phyloP scores from a whole-genome alignment of 176 grass and related monocot species.

The Lolium multiflorum region DNA sequence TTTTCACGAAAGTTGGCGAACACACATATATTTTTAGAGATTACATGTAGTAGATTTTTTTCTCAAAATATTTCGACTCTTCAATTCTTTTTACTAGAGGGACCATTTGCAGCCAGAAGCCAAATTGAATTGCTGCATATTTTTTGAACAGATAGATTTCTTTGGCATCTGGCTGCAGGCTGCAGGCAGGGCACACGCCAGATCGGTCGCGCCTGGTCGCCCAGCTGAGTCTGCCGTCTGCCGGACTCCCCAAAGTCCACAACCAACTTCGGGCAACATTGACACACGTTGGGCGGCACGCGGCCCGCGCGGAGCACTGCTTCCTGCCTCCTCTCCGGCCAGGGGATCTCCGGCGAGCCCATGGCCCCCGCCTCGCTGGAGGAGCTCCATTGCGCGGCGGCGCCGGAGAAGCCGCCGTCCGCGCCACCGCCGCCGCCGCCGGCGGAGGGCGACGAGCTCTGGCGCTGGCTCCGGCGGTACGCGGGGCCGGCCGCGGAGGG shows the following conservation, averaged over 20 bases:
- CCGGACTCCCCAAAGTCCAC: conserved; percentile 16
- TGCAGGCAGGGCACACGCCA: not conserved
- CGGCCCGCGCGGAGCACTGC: conserved; percentile 27
- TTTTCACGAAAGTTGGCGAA: no score
- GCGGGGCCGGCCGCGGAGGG: conserved; percentile 20
- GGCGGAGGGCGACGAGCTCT: conserved; percentile 53
- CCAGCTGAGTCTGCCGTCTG: not conserved
- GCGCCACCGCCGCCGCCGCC: not conserved
- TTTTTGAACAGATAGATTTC: no score
- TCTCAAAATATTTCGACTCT: no score
- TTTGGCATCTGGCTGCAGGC: not conserved
- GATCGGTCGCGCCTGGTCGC: conserved; percentile 3
- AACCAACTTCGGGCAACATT: not conserved
- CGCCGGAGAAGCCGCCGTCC: not conserved
- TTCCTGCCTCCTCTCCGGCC: conserved; percentile 5
- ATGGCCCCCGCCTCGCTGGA: conserved; percentile 42
- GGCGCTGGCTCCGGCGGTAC: conserved; percentile 71
- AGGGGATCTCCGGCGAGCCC: conserved; percentile 34
- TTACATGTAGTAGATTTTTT: no score
- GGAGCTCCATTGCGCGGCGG: conserved; percentile 29
- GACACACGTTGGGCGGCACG: conserved; percentile 19
- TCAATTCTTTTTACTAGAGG: no score
- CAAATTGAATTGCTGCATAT: no score
- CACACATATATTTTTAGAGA: no score
- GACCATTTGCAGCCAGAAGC: no score